Conservation (phyloP, 2,329 filamentous ascomycete species). For the Hymenoscyphus occultus region DNA sequence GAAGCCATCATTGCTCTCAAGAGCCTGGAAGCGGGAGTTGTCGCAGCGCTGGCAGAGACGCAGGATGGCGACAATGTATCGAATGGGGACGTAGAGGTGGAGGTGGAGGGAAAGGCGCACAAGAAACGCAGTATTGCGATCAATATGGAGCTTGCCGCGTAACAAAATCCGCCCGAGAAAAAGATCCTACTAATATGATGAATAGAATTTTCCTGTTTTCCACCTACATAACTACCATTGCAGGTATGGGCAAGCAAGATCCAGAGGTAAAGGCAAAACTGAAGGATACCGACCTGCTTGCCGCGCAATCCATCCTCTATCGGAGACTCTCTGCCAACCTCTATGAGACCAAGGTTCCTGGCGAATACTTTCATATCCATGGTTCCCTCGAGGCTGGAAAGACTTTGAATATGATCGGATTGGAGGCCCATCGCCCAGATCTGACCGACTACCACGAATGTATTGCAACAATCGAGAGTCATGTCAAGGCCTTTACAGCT, state of each 20-base stretch:
- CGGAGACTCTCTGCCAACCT: constrained; percentile 70
- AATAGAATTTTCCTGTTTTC: constrained; percentile 51
- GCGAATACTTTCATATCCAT: constrained; percentile 73
- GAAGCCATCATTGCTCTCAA: constrained; percentile 45
- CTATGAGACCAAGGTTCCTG: constrained; percentile 63
- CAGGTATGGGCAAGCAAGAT: constrained; percentile 48
- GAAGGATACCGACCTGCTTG: constrained; percentile 66
- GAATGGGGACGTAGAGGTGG: constrained; percentile 54
- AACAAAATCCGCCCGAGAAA: neutral
- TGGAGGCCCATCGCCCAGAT: constrained; percentile 59
- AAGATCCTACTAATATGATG: neutral
- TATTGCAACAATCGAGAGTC: constrained; percentile 56
- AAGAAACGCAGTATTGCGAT: constrained; percentile 46
- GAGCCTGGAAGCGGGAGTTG: constrained; percentile 47
- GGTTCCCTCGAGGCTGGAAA: constrained; percentile 70
- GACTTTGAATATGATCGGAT: constrained; percentile 66
- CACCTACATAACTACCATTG: constrained; percentile 55
- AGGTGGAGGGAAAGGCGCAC: constrained; percentile 53
- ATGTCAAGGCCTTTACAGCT: constrained; percentile 53
- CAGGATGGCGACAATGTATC: constrained; percentile 44
- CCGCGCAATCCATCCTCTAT: constrained; percentile 69
- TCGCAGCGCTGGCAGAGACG: constrained; percentile 57
- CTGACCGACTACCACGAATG: constrained; percentile 58
- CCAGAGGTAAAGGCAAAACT: constrained; percentile 46
- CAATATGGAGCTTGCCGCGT: constrained; percentile 51